A percentile compares a stretch with the other conserved stretches of the same genome.
Evolutionary conservation across 139 green algal species (phyloP).

Genomic region (Parachlorella kessleri): DNA sequence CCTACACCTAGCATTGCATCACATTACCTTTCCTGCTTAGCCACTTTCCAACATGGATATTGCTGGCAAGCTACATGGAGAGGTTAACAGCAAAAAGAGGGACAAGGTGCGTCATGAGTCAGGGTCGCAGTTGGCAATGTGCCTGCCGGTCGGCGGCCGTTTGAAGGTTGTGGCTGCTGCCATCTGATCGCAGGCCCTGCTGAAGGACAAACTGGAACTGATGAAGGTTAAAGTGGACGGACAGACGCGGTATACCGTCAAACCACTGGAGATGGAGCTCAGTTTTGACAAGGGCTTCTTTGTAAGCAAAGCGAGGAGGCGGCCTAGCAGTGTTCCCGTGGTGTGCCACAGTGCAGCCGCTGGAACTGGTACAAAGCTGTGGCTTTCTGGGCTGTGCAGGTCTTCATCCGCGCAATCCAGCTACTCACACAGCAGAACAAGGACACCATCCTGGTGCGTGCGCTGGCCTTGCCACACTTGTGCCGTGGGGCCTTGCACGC

Average conservation of each 20-base stretch:
- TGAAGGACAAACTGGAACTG: slow-evolving; percentile 88
- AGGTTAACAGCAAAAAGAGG: neutral
- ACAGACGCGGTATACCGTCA: slow-evolving; percentile 61
- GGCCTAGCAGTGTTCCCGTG: neutral
- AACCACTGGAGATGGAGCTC: slow-evolving; percentile 75
- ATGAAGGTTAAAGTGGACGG: slow-evolving; percentile 63
- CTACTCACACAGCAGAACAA: slow-evolving; percentile 75
- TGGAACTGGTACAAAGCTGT: slow-evolving; percentile 37
- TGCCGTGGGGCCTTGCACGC: too few species aligned
- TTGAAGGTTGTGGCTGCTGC: too few species aligned
- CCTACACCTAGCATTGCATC: too few species aligned
- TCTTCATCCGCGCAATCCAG: slow-evolving; percentile 91
- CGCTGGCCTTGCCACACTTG: neutral
- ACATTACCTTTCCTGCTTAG: too few species aligned
- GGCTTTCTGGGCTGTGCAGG: slow-evolving; percentile 59
- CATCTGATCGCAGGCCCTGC: slow-evolving; percentile 37
- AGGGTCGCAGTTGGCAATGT: too few species aligned
- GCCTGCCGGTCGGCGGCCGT: too few species aligned
- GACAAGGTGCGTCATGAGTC: neutral
- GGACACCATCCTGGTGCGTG: slow-evolving; percentile 74
- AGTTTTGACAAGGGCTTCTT: slow-evolving; percentile 86
- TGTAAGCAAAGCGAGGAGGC: too few species aligned
- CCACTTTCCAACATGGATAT: neutral
- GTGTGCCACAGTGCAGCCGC: neutral
- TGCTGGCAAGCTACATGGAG: neutral